Base-by-base conservation (phyloP, 1,284 basidiomycete species). In the Apiotrichum sp. region DNA sequence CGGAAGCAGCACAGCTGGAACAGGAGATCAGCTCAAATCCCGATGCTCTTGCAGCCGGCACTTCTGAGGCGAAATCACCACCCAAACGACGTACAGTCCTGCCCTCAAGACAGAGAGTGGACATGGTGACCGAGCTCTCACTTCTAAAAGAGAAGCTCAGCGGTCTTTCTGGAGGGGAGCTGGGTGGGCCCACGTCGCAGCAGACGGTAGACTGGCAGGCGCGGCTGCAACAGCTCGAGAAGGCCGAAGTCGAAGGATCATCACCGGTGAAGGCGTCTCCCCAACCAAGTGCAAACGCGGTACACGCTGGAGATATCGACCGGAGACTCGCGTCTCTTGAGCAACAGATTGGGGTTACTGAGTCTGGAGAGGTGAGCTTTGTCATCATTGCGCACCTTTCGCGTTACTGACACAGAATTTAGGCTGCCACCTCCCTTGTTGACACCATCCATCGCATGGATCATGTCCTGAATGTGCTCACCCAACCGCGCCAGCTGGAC, bases 401-500 rank as follows among this genome's bases (percentile, higher is more conserved):
- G 29, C 29, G 29, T 29, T 9, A 34, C 46, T 35, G 39, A 31
- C 34, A 1, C 4, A 5, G 10, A 16, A 13, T n/a, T 3, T 43
- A 52, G 58, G 42, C 31, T 6, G 36, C 52, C 14, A 50, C 53
- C 29, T 52, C 52, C 38, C 6, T 66, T 84, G 84, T 75, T 79
- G 8, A 83, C 85, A 84, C 91, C 44, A 80, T 98, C 43, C 82
- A 82, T 14, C 85, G 89, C 34, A 82, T 97, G 40, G 91, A 90
- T 68, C 84, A 86, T 33, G 59, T 71, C 55, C 79, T 98, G 34
- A 84, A 86, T 2, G 80, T 98, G 13, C 83, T 98, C 50, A 90
- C 93, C 0, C 93, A 98, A 78, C 95, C 96, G 0, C 85, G 93
- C 6, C 93, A 98, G 71, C 86, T 98, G 40, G 95, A 98, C 73